Evolutionary conservation across 2,329 filamentous ascomycete genomes (phyloP).

Genomic region (Hymenoscyphus repandus): DNA sequence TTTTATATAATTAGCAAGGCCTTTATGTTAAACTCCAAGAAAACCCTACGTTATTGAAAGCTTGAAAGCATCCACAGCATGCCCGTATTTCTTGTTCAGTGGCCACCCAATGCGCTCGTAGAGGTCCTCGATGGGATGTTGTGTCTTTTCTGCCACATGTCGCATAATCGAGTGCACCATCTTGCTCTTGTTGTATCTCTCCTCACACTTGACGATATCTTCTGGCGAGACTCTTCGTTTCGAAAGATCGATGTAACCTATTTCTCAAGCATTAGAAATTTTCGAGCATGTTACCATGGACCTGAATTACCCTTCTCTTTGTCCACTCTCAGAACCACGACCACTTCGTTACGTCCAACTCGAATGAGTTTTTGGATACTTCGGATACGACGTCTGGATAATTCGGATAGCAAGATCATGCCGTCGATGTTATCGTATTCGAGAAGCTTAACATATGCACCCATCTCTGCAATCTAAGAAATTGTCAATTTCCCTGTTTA

Average conservation of each 20-base stretch:
- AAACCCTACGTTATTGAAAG: conserved; percentile 82
- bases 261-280: conserved; percentile 7
- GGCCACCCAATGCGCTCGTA: conserved; percentile 97
- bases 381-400: conserved; percentile 96
- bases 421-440: conserved; percentile 99
- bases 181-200: conserved; percentile 99
- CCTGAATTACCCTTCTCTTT: conserved; percentile 79
- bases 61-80: conserved; percentile 97
- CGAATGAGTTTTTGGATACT: conserved; percentile 99
- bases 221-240: conserved; percentile 97
- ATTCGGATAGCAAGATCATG: conserved; percentile 98
- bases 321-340: conserved; percentile 96
- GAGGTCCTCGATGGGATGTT: conserved; percentile 86
- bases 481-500: background rate
- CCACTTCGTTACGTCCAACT: conserved; percentile 96
- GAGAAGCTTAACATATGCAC: conserved; percentile 97
- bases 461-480: conserved; percentile 92
- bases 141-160: conserved; percentile 96
- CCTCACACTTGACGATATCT: conserved; percentile 97
- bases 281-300: background rate
- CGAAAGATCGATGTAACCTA: conserved; percentile 94
- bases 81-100: conserved; percentile 94
- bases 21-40: background rate
- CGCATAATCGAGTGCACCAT: conserved; percentile 99
- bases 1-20: conserved; percentile 31